Conservation (phyloP, 352 stramenopile genomes). For the Phytophthora colocasiae region DNA sequence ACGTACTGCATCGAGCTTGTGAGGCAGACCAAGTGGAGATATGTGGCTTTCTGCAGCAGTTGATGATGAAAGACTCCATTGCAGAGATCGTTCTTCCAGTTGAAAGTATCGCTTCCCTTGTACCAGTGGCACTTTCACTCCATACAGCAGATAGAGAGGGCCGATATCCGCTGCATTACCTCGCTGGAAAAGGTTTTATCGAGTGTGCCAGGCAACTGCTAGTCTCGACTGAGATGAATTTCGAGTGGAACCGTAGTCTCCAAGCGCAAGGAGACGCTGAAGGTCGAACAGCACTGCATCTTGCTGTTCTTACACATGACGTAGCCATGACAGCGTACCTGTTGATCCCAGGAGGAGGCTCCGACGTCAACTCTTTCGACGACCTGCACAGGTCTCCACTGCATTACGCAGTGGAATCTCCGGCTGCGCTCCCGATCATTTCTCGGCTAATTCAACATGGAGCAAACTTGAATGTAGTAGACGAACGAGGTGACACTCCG, state of each 20-base stretch:
- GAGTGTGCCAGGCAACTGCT: conserved; percentile 65
- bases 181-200: conserved; percentile 49
- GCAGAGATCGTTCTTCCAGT: conserved; percentile 7
- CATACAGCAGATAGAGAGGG: conserved; percentile 41
- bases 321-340: conserved; percentile 41
- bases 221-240: conserved; percentile 15
- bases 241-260: conserved; percentile 32
- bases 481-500: conserved; percentile 73
- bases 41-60: conserved; percentile 46
- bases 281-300: conserved; percentile 48
- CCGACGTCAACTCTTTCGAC: conserved; percentile 38
- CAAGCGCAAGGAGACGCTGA: conserved; percentile 34
- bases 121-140: conserved; percentile 20
- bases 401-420: conserved; percentile 52
- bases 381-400: conserved; percentile 41
- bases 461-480: conserved; percentile 51
- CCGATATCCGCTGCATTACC: conserved; percentile 53
- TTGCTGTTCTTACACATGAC: conserved; percentile 46
- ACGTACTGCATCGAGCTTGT: conserved; percentile 67
- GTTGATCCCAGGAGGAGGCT: conserved; percentile 28
- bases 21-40: conserved; percentile 69
- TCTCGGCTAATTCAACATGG: conserved; percentile 34
- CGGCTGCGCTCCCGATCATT: conserved; percentile 30
- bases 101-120: conserved; percentile 6
- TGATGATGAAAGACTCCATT: conserved; percentile 32